These are phyloP conservation scores for Brassica nigra DNA, from an alignment of 345 rosid species.

Conservation along the genomic window DNA sequence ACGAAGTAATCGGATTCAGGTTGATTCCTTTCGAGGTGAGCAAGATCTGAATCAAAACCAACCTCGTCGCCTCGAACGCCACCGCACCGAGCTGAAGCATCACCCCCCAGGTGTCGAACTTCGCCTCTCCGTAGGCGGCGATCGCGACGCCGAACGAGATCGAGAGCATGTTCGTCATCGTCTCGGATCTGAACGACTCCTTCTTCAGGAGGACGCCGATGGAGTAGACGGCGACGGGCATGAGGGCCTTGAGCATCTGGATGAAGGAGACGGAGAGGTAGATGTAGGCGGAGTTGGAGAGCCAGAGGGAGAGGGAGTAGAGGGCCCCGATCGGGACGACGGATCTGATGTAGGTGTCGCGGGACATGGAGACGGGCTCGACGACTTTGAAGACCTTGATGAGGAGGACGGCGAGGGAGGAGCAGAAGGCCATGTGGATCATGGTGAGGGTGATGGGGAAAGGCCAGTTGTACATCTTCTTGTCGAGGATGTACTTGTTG, in stretches of 20 bases:
- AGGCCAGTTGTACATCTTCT: slow-evolving; percentile 98
- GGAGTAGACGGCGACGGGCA: slow-evolving; percentile 98
- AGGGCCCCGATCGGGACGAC: slow-evolving; percentile 94
- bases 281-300: slow-evolving; percentile 96
- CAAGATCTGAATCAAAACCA: slow-evolving; percentile 92
- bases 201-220: slow-evolving; percentile 75
- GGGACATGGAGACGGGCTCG: slow-evolving; percentile 85
- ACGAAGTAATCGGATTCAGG: slow-evolving; percentile 78
- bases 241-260: slow-evolving; percentile 95
- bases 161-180: slow-evolving; percentile 89
- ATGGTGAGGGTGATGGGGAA: slow-evolving; percentile 94
- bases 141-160: slow-evolving; percentile 89
- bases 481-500: slow-evolving; percentile 98
- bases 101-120: slow-evolving; percentile 90
- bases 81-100: slow-evolving; percentile 87
- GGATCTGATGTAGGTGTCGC: slow-evolving; percentile 76
- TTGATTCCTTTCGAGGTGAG: slow-evolving; percentile 83
- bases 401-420: slow-evolving; percentile 79
- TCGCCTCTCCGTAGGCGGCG: slow-evolving; percentile 95
- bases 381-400: slow-evolving; percentile 89
- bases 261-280: slow-evolving; percentile 94
- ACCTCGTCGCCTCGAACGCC: slow-evolving; percentile 85
- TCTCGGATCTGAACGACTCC: slow-evolving; percentile 66
- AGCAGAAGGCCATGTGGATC: slow-evolving; percentile 98
- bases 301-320: slow-evolving; percentile 89